Evolutionary conservation across 1,284 basidiomycete genomes (phyloP), one percentile per base, ranked within the genome.

Genomic region (Moesziomyces globuligerus): DNA sequence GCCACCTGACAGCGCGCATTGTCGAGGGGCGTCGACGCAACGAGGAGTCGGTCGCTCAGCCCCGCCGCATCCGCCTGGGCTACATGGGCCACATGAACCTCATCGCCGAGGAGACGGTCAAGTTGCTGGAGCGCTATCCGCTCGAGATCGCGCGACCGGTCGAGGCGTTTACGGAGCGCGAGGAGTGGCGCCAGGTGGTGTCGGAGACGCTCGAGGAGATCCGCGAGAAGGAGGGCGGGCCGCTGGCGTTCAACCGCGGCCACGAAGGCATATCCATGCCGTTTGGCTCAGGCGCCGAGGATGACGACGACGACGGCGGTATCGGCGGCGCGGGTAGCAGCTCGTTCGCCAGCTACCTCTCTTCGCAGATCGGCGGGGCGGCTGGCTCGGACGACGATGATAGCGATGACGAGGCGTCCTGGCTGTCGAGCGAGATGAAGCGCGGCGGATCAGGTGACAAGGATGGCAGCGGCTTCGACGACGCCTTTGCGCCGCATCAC

Each of bases 71-170:
- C 25, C 75, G 81, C 13, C 61, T 82, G 4, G 94, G 94, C 1
- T 96, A 93, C 84, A 98, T 98, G 95, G 95, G 95, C 0, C 94
- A 98, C 81, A 87, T 98, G 40, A 91, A 91, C 11, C 88, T 98
- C 64, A 94, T 99, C 68, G 89, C 92, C 0, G 93, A 94, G 81
- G 93, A 94, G 76, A 90, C 94, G 13, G 89, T 94, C 77, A 88
- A 88, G 59, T 89, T 92, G 7, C 86, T 95, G 37, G 90, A 93
- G 43, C 89, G 91, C 43, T 94, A 93, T 83, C 93, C 94, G 7
- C 40, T 66, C 20, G 71, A 75, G 39, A 59, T 81, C n/a, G 70
- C 65, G 10, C 43, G 59, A 20, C 50, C 58, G 2, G 59, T 79
- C 1, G 48, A 67, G 6, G 26, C 25, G 3, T 67, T 59, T 20